phyloP scores from a whole-genome alignment of 768 basidiomycete species.

The Tricholoma saponaceum region DNA sequence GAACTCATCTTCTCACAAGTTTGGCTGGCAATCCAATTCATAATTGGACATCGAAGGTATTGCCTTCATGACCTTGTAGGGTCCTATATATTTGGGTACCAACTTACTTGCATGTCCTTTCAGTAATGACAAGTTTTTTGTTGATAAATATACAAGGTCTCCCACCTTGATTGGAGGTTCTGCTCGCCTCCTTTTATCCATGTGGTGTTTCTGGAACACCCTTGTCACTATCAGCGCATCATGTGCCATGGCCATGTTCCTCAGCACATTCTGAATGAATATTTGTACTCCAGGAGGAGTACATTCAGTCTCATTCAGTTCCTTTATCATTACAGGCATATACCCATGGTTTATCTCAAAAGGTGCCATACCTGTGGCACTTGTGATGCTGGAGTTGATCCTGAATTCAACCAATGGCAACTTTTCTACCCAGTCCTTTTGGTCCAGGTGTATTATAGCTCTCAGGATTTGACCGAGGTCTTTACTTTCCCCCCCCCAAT shows the following conservation, averaged over 20 bases:
- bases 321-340: constrained; percentile 17
- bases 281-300: background rate
- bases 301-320: background rate
- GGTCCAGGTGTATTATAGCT: background rate
- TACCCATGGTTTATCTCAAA: constrained; percentile 12
- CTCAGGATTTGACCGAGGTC: too few relatives aligned
- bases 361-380: background rate
- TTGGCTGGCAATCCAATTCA: background rate
- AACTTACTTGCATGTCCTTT: background rate
- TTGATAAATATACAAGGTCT: background rate
- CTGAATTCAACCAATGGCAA: background rate
- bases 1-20: background rate
- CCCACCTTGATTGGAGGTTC: background rate
- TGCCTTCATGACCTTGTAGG: background rate
- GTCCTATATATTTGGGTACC: background rate
- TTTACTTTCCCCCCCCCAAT: too few relatives aligned
- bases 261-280: background rate
- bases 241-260: background rate
- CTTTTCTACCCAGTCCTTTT: background rate
- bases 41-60: background rate
- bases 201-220: background rate
- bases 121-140: background rate
- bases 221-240: background rate
- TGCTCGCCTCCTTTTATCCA: background rate
- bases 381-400: background rate